A percentile compares a stretch with the other conserved stretches of the same genome.
Conservation (phyloP, 2,329 filamentous ascomycete species). For the Pseudogymnoascus verrucosus region DNA sequence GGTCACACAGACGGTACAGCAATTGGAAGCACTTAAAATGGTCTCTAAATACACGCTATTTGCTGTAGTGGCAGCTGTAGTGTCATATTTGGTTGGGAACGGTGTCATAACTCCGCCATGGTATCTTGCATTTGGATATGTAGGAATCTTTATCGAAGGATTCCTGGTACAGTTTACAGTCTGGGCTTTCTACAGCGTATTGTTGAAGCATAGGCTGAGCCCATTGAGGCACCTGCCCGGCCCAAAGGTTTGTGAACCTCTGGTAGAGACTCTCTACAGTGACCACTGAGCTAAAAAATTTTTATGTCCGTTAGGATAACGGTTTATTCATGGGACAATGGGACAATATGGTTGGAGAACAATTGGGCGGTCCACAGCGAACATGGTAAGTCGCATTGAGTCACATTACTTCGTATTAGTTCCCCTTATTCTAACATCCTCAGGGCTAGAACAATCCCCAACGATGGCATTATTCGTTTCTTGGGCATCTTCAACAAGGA, state of each 20-base stretch:
- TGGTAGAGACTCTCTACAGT: slow-evolving; percentile 2
- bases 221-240: slow-evolving; percentile 49
- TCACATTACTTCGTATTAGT: slow-evolving; percentile 40
- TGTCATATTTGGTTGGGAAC: background rate
- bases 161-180: slow-evolving; percentile 31
- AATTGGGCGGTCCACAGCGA: slow-evolving; percentile 31
- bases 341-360: slow-evolving; percentile 28
- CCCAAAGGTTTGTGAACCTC: slow-evolving; percentile 35
- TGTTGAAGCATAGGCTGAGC: slow-evolving; percentile 52
- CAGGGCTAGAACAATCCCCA: slow-evolving; percentile 52
- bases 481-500: slow-evolving; percentile 54
- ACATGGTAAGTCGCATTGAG: slow-evolving; percentile 26
- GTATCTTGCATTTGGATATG: slow-evolving; percentile 16
- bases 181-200: slow-evolving; percentile 33
- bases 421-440: background rate
- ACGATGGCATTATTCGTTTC: slow-evolving; percentile 63
- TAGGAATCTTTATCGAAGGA: slow-evolving; percentile 33
- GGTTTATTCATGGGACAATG: slow-evolving; percentile 40
- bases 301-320: slow-evolving; percentile 25
- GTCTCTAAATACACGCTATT: background rate
- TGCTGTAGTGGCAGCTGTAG: background rate
- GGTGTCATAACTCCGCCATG: background rate
- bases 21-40: background rate
- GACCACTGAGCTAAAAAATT: background rate
- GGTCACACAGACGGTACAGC: background rate